Evolutionary conservation across 192 early-diverging fungal species (phyloP).

Genomic region (Umbelopsis isabellina): DNA sequence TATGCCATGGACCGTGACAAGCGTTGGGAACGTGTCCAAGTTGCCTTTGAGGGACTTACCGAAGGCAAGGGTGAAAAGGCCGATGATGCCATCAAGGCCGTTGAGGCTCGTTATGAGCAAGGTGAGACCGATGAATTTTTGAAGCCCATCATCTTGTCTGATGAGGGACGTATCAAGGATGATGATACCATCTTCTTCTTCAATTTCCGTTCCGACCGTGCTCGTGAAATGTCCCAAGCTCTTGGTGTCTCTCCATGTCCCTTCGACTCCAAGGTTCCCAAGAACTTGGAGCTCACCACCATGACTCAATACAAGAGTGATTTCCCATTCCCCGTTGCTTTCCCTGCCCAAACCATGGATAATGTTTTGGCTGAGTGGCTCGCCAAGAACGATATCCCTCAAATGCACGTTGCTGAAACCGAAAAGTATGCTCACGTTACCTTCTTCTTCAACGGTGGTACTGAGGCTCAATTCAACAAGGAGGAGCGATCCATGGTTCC

Average conservation of each 20-base stretch:
- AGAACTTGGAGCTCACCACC: conserved; percentile 84
- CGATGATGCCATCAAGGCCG: conserved; percentile 63
- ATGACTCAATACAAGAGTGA: conserved; percentile 99
- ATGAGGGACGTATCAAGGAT: conserved; percentile 77
- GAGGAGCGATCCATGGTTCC: conserved; percentile 92
- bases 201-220: conserved; percentile 98
- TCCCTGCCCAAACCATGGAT: conserved; percentile 96
- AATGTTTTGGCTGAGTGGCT: conserved; percentile 98
- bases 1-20: conserved; percentile 99
- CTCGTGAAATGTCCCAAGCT: conserved; percentile 89
- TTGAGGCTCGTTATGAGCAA: conserved; percentile 85
- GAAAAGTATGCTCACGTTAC: conserved; percentile 99
- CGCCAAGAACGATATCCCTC: conserved; percentile 81
- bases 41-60: conserved; percentile 91
- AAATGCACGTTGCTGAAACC: conserved; percentile 98
- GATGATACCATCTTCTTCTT: conserved; percentile 96
- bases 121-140: conserved; percentile 99
- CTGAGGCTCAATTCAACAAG: conserved; percentile 84
- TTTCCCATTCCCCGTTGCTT: conserved; percentile 94
- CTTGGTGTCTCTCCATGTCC: conserved; percentile 86
- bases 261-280: conserved; percentile 81
- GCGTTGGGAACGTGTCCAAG: conserved; percentile 98
- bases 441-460: conserved; percentile 99
- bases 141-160: conserved; percentile 93
- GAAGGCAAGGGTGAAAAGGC: conserved; percentile 76